Base-by-base conservation (phyloP, 345 rosid species). In the Hibiscus syriacus region DNA sequence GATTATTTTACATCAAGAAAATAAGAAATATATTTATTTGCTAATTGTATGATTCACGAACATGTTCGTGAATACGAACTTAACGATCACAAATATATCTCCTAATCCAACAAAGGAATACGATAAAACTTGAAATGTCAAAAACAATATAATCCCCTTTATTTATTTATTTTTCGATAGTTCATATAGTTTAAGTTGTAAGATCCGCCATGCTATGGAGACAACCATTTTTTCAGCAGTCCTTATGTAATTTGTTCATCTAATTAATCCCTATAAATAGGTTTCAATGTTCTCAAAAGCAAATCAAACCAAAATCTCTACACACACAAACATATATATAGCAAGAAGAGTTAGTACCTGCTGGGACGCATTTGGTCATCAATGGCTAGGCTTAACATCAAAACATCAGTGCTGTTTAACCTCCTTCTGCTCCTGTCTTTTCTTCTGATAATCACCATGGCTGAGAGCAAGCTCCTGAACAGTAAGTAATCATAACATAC, bases 391-490 rank as follows among this genome's bases (percentile, higher is more conserved):
- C 5, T 30, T 56, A 7, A 56, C 22, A 56, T 19, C 62, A 56
- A 56, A 27, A 22, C 62, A 16, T 16, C 67, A 36, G 7, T 11
- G 23, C 0, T 6, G 19, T 25, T 41, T 2, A 63, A 63, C 67
- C 41, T 63, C 16, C 20, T 16, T 5, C 32, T 63, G 5, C 32
- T 63, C 53, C 10, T 63, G 1, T 63, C 66, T 39, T 22, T 62
- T 36, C n/a, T 62, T 22, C 66, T 63, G 22, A 41, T 63, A n/a
- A 16, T 41, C 32, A 38, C 22, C 67, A 41, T 63, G 67, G 53
- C 67, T 3, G 67, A 63, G 20, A 43, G 67, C 67, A 63, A 16
- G 25, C 13, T 36, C 2, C n/a, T 41, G 19, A 38, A 3, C 53
- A 5, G 67, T 62, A 62, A 62, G 52, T 41, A 41, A 41, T 9